A percentile compares a stretch with the other conserved stretches of the same genome.
These are phyloP conservation scores for Spirogloea muscicola DNA, from an alignment of 139 green algal genomes.

Conservation along the genomic window DNA sequence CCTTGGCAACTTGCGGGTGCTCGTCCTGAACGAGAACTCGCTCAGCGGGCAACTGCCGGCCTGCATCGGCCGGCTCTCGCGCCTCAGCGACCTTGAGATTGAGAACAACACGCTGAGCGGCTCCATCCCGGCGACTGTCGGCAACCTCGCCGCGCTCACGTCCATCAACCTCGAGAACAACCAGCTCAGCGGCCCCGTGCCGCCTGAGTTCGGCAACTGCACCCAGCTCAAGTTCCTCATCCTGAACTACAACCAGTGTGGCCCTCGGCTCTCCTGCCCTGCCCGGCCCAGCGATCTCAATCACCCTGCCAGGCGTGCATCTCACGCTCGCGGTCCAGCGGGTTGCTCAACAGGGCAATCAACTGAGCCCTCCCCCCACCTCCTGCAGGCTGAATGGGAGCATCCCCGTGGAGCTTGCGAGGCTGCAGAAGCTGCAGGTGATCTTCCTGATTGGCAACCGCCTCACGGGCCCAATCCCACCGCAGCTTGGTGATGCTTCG, in stretches of 20 bases:
- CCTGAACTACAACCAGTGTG: not conserved
- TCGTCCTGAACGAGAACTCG: constrained; percentile 5
- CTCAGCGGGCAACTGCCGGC: constrained; percentile 9
- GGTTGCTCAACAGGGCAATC: not conserved
- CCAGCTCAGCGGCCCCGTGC: not conserved
- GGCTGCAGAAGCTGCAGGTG: not conserved
- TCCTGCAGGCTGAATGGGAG: not conserved
- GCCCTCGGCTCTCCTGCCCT: not conserved
- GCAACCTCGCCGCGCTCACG: constrained; percentile 4
- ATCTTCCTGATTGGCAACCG: not conserved
- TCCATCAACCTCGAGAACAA: constrained; percentile 6
- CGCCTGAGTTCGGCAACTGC: not conserved
- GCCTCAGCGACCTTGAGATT: no score
- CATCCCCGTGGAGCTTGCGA: no score
- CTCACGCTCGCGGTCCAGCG: not conserved
- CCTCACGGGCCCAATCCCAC: not conserved
- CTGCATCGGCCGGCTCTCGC: no score
- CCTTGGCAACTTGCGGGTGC: not conserved
- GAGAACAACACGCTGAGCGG: no score
- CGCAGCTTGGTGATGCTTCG: no score
- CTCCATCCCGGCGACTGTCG: not conserved
- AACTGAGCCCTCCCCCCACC: not conserved
- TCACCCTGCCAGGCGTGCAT: no score
- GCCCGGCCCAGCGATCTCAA: no score
- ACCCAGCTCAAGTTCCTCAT: not conserved